Evolutionary conservation across 2,329 filamentous ascomycete genomes (phyloP).

Genomic region (Trichocomaceae sp.): DNA sequence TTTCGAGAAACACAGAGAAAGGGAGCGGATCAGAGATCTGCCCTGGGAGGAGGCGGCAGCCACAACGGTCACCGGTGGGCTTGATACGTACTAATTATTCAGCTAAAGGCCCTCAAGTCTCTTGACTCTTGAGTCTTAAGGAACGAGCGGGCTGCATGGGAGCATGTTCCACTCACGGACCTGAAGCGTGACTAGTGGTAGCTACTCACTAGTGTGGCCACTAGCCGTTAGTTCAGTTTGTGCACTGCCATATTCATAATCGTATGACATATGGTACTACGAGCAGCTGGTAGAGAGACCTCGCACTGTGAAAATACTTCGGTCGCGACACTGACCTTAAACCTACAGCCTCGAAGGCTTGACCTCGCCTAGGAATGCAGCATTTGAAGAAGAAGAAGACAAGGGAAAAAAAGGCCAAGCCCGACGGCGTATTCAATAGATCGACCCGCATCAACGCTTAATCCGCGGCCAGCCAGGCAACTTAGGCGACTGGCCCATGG

Average conservation of each 20-base stretch:
- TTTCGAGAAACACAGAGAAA: conserved; percentile 1
- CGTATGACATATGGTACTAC: neutral
- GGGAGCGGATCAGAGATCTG: conserved; percentile 9
- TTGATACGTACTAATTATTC: neutral
- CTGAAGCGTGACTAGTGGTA: neutral
- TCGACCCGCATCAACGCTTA: neutral
- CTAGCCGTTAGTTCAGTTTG: neutral
- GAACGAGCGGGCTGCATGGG: neutral
- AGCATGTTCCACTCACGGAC: neutral
- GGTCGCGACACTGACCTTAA: too few relatives aligned
- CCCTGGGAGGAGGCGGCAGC: conserved; percentile 4
- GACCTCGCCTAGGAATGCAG: neutral
- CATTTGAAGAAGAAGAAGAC: neutral
- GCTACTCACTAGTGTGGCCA: neutral
- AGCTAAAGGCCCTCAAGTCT: too few relatives aligned
- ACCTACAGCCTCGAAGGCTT: neutral
- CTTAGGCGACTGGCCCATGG: neutral
- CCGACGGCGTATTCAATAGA: neutral
- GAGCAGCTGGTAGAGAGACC: neutral
- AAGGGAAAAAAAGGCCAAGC: neutral
- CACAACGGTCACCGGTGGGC: neutral
- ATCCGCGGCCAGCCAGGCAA: neutral
- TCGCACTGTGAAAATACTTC: neutral
- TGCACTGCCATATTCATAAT: neutral
- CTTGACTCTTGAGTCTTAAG: too few relatives aligned